Conservation (phyloP, 768 basidiomycete genomes). For the Lactarius tabidus region DNA sequence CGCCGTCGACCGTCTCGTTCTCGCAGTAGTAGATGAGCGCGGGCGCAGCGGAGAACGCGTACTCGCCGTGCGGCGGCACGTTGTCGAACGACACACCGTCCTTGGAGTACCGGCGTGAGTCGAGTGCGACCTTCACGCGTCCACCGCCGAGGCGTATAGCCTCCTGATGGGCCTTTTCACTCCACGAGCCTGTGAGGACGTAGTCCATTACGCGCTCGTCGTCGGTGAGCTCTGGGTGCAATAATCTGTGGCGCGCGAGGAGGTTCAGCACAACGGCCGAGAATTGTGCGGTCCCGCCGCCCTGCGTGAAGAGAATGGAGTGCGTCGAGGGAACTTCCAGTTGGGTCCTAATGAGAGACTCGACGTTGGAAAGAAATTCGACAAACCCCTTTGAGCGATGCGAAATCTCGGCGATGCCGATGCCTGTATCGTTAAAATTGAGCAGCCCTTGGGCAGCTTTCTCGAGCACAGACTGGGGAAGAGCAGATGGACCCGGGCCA, state of each 20-base stretch:
- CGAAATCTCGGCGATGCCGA: conserved; percentile 94
- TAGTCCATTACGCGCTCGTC: conserved; percentile 76
- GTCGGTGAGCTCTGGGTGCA: conserved; percentile 54
- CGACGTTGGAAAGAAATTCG: conserved; percentile 57
- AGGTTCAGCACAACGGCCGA: conserved; percentile 90
- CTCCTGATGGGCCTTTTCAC: conserved; percentile 80
- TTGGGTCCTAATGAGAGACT: conserved; percentile 65
- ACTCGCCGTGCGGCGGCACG: conserved; percentile 70
- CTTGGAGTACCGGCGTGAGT: conserved; percentile 56
- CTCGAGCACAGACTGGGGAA: conserved; percentile 81
- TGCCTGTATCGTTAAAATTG: conserved; percentile 86
- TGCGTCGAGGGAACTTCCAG: conserved; percentile 82
- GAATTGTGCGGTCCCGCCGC: conserved; percentile 91
- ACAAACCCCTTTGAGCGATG: conserved; percentile 92
- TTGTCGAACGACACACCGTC: conserved; percentile 72
- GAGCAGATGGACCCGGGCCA: conserved; percentile 89
- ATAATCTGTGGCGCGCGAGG: conserved; percentile 76
- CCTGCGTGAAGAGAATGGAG: conserved; percentile 87
- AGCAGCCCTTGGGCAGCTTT: conserved; percentile 83
- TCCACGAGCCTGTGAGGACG: conserved; percentile 91
- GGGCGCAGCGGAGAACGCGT: conserved; percentile 73
- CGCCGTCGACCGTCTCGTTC: conserved; percentile 97
- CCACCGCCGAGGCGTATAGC: conserved; percentile 62
- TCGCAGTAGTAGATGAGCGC: conserved; percentile 98
- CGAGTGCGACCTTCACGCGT: conserved; percentile 64